phyloP scores from a whole-genome alignment of 176 grass and related monocot genomes.

The Oryza meridionalis region DNA sequence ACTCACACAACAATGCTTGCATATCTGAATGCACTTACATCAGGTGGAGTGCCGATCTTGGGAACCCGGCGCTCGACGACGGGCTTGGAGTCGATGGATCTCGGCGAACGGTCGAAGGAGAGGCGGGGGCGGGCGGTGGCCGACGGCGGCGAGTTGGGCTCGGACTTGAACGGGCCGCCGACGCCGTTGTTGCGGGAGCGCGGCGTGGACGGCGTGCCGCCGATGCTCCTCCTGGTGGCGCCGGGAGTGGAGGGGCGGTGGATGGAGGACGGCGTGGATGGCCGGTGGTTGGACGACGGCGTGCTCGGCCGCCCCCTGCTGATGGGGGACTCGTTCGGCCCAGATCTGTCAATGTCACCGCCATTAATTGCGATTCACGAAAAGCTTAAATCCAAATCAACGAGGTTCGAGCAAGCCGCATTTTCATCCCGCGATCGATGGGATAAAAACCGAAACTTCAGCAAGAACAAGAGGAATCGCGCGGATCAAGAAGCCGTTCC shows the following conservation, averaged over 20 bases:
- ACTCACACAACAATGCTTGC: neutral
- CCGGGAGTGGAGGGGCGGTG: conserved; percentile 54
- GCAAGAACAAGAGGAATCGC: neutral
- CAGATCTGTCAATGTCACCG: conserved; percentile 69
- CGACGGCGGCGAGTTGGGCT: conserved; percentile 66
- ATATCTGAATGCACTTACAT: conserved; percentile 52
- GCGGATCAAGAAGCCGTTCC: conserved; percentile 15
- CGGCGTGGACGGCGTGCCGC: conserved; percentile 62
- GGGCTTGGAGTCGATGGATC: conserved; percentile 73
- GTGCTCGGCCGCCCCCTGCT: conserved; percentile 69
- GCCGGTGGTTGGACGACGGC: conserved; percentile 58
- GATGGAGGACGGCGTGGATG: conserved; percentile 49
- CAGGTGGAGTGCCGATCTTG: conserved; percentile 73
- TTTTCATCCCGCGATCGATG: neutral
- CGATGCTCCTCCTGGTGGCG: conserved; percentile 41
- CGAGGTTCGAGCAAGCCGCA: neutral
- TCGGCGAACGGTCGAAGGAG: conserved; percentile 88
- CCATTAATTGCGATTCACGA: conserved; percentile 7
- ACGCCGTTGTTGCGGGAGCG: conserved; percentile 47
- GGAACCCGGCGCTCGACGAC: conserved; percentile 71
- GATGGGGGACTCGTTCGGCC: conserved; percentile 71
- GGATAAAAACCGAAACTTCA: neutral
- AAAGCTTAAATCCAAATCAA: conserved; percentile 7
- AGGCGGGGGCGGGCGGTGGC: conserved; percentile 58
- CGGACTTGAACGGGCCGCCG: conserved; percentile 59